phyloP scores from a whole-genome alignment of 208 protist genomes.

The Angomonas ambiguus region DNA sequence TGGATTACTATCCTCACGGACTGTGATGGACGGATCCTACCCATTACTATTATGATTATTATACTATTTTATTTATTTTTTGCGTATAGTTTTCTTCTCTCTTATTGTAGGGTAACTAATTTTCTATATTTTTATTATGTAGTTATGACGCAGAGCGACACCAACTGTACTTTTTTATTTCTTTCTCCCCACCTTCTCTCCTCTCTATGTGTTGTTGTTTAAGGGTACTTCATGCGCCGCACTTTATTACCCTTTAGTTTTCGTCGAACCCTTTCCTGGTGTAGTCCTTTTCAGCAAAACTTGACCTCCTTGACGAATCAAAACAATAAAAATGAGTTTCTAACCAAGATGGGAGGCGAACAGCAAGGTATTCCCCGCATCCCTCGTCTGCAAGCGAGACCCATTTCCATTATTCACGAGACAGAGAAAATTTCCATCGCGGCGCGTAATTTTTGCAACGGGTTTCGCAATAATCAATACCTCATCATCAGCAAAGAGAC shows the following conservation, averaged over 20 bases:
- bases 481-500: conserved; percentile 68
- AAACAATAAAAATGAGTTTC: conserved; percentile 61
- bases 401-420: conserved; percentile 81
- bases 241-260: background rate
- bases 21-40: background rate
- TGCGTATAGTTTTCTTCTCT: no score
- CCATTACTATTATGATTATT: no score
- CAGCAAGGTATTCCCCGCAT: conserved; percentile 64
- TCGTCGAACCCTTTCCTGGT: conserved; percentile 15
- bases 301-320: conserved; percentile 83
- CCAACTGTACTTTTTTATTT: no score
- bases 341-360: conserved; percentile 65
- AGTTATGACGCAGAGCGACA: no score
- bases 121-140: no score
- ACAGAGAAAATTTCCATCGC: conserved; percentile 71
- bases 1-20: background rate
- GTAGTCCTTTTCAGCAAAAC: conserved; percentile 60
- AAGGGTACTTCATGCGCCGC: background rate
- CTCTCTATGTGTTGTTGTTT: background rate
- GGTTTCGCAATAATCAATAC: conserved; percentile 84
- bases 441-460: conserved; percentile 75
- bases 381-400: conserved; percentile 47
- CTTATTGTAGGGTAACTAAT: no score
- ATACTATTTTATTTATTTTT: no score
- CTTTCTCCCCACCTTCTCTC: no score